Evolutionary conservation across 2,329 filamentous ascomycete genomes (phyloP), one percentile per base, ranked within the genome.

Genomic region (Cordyceps militaris): DNA sequence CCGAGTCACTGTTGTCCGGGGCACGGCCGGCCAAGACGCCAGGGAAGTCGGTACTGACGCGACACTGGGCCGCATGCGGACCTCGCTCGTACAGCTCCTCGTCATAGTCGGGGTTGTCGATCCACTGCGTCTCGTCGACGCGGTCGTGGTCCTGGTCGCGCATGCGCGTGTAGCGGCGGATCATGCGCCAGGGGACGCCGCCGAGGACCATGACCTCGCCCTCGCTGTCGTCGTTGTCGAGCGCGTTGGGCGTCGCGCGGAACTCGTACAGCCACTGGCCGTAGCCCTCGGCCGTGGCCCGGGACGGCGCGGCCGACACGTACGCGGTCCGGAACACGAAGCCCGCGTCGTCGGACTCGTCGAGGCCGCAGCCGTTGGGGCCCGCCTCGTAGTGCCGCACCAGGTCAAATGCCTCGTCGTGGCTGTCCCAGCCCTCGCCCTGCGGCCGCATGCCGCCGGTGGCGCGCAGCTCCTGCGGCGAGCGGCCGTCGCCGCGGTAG

Each of bases 241-340:
- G 28, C 3, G 59, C 59, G n/a, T 59, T 57, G 23, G 49, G 57
- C 19, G 54, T 58, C 3, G 54, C 49, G 19, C 49, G 53, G 3
- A 61, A 56, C 44, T 59, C 57, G 21, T 59, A 61, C 11, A 61
- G 14, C 60, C 60, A 61, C 2, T 14, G 24, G 16, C 56, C 57
- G 13, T 57, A 55, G 6, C 2, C 11, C 30, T 46, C 34, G 6
- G 48, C 24, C 8, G 48, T 23, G 6, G 9, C 1, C 19, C 19
- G 21, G 6, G 34, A 4, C n/a, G n/a, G 47, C 47, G 46, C 28
- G 10, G 19, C 28, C 46, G 46, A 48, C 4, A 48, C 46, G 11
- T 48, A 48, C 9, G 46, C 46, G 4, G 46, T 48, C n/a, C 46
- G 28, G 24, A 34, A 48, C 23, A 23, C 19, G n/a, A 32, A 48